phyloP scores from a whole-genome alignment of 305 asterid species.

The Rubia balearica region DNA sequence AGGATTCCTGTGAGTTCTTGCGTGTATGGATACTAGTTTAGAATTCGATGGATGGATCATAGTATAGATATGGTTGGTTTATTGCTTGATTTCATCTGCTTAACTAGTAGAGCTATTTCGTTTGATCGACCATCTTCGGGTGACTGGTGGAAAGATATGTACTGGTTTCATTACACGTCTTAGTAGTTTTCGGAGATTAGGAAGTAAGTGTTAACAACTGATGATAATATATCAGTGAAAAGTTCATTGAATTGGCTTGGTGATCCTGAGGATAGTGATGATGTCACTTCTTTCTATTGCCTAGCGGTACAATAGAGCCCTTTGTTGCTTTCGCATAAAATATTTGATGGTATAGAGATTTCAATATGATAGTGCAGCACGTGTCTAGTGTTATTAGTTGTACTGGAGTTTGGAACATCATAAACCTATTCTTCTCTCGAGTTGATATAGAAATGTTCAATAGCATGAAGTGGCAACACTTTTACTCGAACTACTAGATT shows the following conservation, averaged over 20 bases:
- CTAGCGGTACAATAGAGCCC: too few species aligned
- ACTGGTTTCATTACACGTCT: background rate
- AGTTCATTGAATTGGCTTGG: background rate
- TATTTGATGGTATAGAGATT: background rate
- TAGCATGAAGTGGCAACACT: background rate
- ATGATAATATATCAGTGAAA: background rate
- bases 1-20: conserved; percentile 49
- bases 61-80: background rate
- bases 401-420: background rate
- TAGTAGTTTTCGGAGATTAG: background rate
- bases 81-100: background rate
- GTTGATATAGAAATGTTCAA: background rate
- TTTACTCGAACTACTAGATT: background rate
- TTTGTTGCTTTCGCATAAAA: background rate
- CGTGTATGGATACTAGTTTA: background rate
- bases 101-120: background rate
- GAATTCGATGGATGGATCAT: background rate
- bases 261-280: background rate
- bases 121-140: background rate
- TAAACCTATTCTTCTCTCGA: background rate
- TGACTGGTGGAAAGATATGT: background rate
- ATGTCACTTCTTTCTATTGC: background rate
- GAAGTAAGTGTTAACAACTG: background rate
- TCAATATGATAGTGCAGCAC: background rate
- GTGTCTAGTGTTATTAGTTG: background rate